Evolutionary conservation across 148 eudicot species (phyloP).

Genomic region (Chenopodium berlandieri): DNA sequence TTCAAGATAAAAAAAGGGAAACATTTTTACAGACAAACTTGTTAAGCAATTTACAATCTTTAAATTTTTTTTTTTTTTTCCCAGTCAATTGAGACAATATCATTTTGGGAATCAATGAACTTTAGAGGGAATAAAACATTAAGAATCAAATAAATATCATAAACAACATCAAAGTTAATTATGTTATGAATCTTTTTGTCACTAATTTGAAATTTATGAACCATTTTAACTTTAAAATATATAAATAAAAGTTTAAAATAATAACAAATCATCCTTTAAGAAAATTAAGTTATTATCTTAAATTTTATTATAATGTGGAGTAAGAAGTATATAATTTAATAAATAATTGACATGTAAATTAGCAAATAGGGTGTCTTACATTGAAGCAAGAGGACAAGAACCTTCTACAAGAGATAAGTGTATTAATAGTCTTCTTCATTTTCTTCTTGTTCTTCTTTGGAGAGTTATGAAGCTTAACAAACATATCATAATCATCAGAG

Average conservation of each 20-base stretch:
- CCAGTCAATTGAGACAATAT: not conserved
- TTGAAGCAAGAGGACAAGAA: conserved; percentile 21
- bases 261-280: no score
- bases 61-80: not conserved
- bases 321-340: no score
- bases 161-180: not conserved
- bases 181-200: conserved; percentile 12
- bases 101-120: conserved; percentile 9
- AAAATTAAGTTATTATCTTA: not conserved
- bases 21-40: not conserved
- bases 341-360: not conserved
- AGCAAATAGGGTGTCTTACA: conserved; percentile 10
- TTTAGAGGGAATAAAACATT: conserved; percentile 15
- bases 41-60: conserved; percentile 6
- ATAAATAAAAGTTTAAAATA: no score
- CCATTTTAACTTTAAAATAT: no score
- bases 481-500: conserved; percentile 20
- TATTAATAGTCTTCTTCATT: not conserved
- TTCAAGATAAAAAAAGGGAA: not conserved
- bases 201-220: not conserved
- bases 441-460: conserved; percentile 26
- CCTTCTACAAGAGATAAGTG: conserved; percentile 12
- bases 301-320: no score
- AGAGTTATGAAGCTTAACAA: conserved; percentile 4
- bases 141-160: conserved; percentile 14